phyloP scores from a whole-genome alignment of 2,329 filamentous ascomycete species.

The Fusarium sp. region DNA sequence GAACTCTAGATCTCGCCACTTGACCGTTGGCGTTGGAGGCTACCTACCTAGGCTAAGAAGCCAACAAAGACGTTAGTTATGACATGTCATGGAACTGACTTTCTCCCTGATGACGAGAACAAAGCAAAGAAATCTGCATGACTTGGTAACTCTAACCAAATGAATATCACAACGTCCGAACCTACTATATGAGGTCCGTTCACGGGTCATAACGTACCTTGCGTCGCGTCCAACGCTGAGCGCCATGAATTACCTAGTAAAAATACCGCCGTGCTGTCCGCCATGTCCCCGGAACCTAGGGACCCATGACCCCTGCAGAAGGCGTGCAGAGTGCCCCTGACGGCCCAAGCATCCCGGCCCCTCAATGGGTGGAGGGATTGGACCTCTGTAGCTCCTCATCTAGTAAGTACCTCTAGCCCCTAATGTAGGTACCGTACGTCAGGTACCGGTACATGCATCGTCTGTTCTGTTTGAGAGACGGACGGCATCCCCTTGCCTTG shows the following conservation, averaged over 20 bases:
- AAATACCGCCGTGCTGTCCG: constrained; percentile 5
- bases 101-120: background rate
- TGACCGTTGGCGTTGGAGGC: background rate
- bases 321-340: constrained; percentile 36
- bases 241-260: background rate
- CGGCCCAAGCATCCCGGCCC: constrained; percentile 26
- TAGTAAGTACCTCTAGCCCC: too few species aligned
- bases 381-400: constrained; percentile 29
- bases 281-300: constrained; percentile 18
- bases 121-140: constrained; percentile 15
- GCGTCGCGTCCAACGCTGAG: constrained; percentile 4
- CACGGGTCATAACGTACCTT: background rate
- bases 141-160: constrained; percentile 1
- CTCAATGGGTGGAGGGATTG: constrained; percentile 10
- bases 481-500: constrained; percentile 4
- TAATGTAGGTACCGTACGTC: constrained; percentile 36
- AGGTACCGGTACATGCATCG: constrained; percentile 3
- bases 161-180: constrained; percentile 13
- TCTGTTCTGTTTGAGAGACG: background rate
- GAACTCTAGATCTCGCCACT: background rate
- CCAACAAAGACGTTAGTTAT: constrained; percentile 1
- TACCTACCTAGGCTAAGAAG: background rate
- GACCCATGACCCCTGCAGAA: constrained; percentile 23
- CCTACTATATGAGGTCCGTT: background rate
- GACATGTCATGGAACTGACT: constrained; percentile 8